These are phyloP conservation scores for Lipomyces mesembrius DNA, from an alignment of 805 yeast genomes.

Conservation along the genomic window DNA sequence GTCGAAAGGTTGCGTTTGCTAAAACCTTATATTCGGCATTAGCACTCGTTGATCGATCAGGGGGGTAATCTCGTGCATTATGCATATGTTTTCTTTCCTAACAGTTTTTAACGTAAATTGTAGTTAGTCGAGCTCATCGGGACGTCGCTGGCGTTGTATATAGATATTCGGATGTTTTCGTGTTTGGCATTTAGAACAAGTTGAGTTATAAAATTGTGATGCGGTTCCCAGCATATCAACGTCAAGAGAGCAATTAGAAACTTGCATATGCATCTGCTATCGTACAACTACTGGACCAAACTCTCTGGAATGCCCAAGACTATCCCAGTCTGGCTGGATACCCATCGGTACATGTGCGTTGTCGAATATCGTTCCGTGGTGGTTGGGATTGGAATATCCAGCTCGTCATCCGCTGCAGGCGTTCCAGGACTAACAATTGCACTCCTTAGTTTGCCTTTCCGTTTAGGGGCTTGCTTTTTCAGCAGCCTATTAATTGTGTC, in stretches of 20 bases:
- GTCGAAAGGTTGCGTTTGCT: constrained; percentile 72
- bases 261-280: neutral
- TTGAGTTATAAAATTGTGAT: neutral
- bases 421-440: constrained; percentile 24
- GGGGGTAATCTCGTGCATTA: neutral
- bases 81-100: neutral
- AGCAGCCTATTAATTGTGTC: constrained; percentile 87
- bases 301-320: constrained; percentile 25
- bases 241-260: neutral
- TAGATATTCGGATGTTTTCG: neutral
- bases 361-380: constrained; percentile 4
- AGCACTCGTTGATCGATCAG: neutral
- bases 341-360: constrained; percentile 30
- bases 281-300: constrained; percentile 1
- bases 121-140: neutral
- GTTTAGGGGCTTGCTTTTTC: constrained; percentile 72
- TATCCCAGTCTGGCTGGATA: constrained; percentile 17
- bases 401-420: constrained; percentile 20
- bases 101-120: neutral
- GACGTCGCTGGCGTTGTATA: neutral
- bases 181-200: neutral
- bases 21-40: constrained; percentile 59
- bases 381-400: neutral
- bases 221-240: neutral
- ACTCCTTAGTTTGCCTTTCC: constrained; percentile 28